A percentile compares a stretch with the other conserved stretches of the same genome.
Evolutionary conservation across 352 stramenopile genomes (phyloP).

Genomic region (Blastocystis sp.): DNA sequence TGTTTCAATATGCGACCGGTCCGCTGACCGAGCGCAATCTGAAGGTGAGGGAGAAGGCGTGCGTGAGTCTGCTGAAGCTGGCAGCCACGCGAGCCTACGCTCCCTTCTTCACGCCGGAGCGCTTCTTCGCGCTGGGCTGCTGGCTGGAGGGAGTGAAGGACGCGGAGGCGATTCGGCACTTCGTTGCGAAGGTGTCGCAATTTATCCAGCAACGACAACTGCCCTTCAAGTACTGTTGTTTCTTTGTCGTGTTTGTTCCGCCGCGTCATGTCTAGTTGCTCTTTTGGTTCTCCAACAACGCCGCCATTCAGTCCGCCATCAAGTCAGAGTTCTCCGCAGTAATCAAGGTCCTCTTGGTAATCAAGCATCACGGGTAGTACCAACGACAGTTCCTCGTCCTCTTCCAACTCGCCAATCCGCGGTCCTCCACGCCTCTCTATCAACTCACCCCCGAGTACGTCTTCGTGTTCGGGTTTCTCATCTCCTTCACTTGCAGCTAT

Average conservation of each 20-base stretch:
- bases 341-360: neutral
- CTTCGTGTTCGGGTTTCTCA: neutral
- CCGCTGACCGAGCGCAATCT: too few species aligned
- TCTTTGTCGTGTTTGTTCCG: neutral
- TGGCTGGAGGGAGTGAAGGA: neutral
- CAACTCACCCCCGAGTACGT: slow-evolving; percentile 17
- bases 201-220: neutral
- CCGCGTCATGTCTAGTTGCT: neutral
- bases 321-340: neutral
- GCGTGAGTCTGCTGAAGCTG: neutral
- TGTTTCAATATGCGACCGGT: too few species aligned
- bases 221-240: slow-evolving; percentile 10
- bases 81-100: neutral
- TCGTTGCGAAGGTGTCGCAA: neutral
- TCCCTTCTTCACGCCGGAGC: slow-evolving; percentile 27
- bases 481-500: neutral
- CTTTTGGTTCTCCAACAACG: neutral
- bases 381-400: slow-evolving; percentile 12
- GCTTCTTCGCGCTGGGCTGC: neutral
- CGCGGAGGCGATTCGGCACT: neutral
- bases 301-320: neutral
- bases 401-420: neutral
- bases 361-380: neutral
- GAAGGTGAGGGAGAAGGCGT: neutral
- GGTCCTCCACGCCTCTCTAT: neutral